These are phyloP conservation scores for Coffea canephora DNA, from an alignment of 257 asterid species.

Conservation along the genomic window DNA sequence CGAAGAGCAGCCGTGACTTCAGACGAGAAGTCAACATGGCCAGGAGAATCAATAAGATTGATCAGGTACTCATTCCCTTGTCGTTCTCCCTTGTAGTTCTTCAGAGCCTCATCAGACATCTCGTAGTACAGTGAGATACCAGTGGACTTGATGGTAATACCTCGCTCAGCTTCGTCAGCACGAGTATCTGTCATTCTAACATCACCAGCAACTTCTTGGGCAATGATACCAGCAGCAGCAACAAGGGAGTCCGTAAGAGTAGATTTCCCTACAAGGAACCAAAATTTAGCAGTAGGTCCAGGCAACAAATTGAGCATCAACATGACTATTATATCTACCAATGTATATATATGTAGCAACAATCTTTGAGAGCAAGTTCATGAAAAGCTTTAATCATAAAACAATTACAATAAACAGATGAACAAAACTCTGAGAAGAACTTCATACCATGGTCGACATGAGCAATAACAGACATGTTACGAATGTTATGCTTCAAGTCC, in stretches of 20 bases:
- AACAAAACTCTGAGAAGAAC: too few relatives aligned
- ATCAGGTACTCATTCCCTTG: slow-evolving; percentile 45
- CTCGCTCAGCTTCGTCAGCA: slow-evolving; percentile 52
- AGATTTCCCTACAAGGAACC: slow-evolving; percentile 34
- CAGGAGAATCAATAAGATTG: slow-evolving; percentile 47
- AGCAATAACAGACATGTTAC: slow-evolving; percentile 49
- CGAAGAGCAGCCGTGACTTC: slow-evolving; percentile 53
- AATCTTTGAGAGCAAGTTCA: too few relatives aligned
- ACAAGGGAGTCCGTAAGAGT: slow-evolving; percentile 46
- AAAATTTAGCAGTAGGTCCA: too few relatives aligned
- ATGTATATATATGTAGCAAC: too few relatives aligned
- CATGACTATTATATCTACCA: too few relatives aligned
- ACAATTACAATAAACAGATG: too few relatives aligned
- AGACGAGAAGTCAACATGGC: slow-evolving; percentile 48
- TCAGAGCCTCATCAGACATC: slow-evolving; percentile 34
- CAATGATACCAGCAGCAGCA: slow-evolving; percentile 50
- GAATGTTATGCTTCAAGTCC: slow-evolving; percentile 43
- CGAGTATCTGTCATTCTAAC: slow-evolving; percentile 49
- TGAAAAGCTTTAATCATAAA: too few relatives aligned
- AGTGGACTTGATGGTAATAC: slow-evolving; percentile 47
- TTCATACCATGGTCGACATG: slow-evolving; percentile 44
- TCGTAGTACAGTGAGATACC: slow-evolving; percentile 45
- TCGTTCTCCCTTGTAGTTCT: slow-evolving; percentile 32
- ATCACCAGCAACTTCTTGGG: slow-evolving; percentile 50
- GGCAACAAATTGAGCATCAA: too few relatives aligned